Evolutionary conservation across 768 basidiomycete species (phyloP).

Genomic region (Amanita brunnescens): DNA sequence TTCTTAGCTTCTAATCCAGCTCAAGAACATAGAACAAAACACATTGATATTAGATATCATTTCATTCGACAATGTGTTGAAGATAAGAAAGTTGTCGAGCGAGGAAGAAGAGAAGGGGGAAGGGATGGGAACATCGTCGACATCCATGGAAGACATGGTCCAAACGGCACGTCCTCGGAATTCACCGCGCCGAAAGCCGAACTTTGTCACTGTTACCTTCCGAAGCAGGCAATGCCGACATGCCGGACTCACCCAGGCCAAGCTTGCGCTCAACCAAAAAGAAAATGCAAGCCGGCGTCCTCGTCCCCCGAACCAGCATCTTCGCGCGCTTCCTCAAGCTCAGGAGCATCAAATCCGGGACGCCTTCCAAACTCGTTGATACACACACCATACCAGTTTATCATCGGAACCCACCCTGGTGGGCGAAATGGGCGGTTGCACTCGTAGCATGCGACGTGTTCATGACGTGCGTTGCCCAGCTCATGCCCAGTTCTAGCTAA

Average conservation of each 20-base stretch:
- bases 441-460: constrained; percentile 7
- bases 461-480: constrained; percentile 7
- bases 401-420: constrained; percentile 7
- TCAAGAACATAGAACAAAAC: no score
- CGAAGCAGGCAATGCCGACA: not conserved
- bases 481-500: not conserved
- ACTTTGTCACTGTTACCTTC: not conserved
- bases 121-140: no score
- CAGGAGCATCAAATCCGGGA: not conserved
- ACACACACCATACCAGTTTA: not conserved
- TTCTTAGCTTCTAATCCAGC: no score
- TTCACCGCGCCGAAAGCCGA: not conserved
- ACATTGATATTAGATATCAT: no score
- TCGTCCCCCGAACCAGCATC: not conserved
- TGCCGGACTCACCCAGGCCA: not conserved
- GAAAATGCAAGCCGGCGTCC: constrained; percentile 1
- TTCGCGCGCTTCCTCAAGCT: constrained; percentile 4
- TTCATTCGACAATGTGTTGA: no score
- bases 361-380: constrained; percentile 3
- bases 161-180: no score
- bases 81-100: no score
- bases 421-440: constrained; percentile 7
- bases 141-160: no score
- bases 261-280: no score
- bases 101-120: no score